A percentile compares a stretch with the other conserved stretches of the same genome.
Evolutionary conservation across 2,329 filamentous ascomycete species (phyloP).

Genomic region (Epichloe aotearoae): DNA sequence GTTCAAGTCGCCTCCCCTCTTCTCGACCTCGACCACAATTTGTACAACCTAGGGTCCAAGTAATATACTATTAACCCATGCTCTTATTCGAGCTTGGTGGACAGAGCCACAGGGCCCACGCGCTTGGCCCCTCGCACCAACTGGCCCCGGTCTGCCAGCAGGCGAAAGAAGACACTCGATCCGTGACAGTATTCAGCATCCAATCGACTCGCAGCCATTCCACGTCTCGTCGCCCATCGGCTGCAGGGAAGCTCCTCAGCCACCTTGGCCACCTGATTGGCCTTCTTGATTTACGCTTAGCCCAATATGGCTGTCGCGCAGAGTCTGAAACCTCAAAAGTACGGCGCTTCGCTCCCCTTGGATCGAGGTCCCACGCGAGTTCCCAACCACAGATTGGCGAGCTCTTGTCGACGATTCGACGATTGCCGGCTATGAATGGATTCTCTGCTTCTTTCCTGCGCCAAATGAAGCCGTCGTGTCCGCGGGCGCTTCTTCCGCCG

Average conservation of each 20-base stretch:
- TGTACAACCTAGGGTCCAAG: too few species aligned
- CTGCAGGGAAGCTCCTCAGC: constrained; percentile 15
- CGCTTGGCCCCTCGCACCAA: not conserved
- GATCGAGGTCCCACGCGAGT: not conserved
- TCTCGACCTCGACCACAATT: not conserved
- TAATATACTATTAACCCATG: too few species aligned
- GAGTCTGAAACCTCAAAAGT: constrained; percentile 12
- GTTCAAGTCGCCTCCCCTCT: not conserved
- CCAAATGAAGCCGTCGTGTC: too few species aligned
- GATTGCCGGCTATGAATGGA: not conserved
- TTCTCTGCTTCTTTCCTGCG: too few species aligned
- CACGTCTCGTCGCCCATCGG: constrained; percentile 11
- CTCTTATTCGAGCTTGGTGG: not conserved
- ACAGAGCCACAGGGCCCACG: not conserved
- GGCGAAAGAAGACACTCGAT: not conserved
- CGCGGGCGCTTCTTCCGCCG: too few species aligned
- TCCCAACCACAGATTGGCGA: constrained; percentile 4
- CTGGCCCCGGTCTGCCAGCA: not conserved
- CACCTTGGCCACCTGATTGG: constrained; percentile 22
- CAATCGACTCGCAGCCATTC: constrained; percentile 10
- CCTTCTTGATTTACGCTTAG: constrained; percentile 15
- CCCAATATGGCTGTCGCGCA: constrained; percentile 16
- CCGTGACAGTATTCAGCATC: not conserved
- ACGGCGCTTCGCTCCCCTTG: not conserved
- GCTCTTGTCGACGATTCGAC: not conserved